These are phyloP conservation scores for Capsicum chinense DNA, from an alignment of 257 asterid species.

Conservation along the genomic window DNA sequence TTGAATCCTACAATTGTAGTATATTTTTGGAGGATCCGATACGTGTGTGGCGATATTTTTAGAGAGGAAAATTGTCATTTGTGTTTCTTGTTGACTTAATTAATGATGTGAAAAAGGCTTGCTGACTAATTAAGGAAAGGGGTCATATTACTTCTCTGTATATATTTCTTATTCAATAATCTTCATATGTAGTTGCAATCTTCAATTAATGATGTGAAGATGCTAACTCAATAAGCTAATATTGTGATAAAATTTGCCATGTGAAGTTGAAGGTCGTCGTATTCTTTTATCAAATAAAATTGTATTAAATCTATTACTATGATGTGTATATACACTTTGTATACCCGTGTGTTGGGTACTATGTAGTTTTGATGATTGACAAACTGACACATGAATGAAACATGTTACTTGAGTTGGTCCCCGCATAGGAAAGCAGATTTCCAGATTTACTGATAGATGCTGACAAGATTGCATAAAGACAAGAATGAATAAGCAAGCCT, in stretches of 20 bases:
- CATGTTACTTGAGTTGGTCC: too few species aligned
- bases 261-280: neutral
- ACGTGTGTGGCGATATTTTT: too few species aligned
- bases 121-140: neutral
- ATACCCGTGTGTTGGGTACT: neutral
- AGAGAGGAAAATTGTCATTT: neutral
- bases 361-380: too few species aligned
- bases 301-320: neutral
- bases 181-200: neutral
- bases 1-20: too few species aligned
- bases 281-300: neutral
- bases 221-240: neutral
- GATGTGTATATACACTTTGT: neutral
- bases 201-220: constrained; percentile 7
- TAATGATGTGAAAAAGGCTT: neutral
- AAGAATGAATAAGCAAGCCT: too few species aligned
- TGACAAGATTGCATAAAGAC: too few species aligned
- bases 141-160: neutral
- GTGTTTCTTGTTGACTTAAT: neutral
- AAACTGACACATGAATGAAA: too few species aligned
- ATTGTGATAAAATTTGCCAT: neutral
- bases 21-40: too few species aligned
- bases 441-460: too few species aligned
- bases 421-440: too few species aligned
- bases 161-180: constrained; percentile 5